Evolutionary conservation across 2,329 filamentous ascomycete genomes (phyloP).

Genomic region (Delphinella strobiligena): DNA sequence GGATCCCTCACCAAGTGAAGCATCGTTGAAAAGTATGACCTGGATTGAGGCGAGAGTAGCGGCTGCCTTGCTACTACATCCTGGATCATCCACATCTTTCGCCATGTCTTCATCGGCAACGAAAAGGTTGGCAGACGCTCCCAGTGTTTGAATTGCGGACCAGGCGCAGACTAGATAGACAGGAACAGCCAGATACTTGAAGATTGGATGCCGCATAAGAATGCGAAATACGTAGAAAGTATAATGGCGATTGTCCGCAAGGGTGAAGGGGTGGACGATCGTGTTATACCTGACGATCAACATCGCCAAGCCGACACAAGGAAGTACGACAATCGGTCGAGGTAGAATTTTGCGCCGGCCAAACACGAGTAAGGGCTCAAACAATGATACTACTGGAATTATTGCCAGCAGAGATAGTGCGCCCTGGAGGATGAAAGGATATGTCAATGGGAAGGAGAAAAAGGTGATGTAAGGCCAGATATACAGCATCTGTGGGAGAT

Average conservation of each 20-base stretch:
- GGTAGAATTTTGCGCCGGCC: conserved; percentile 23
- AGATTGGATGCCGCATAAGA: conserved; percentile 44
- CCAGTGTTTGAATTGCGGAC: conserved; percentile 53
- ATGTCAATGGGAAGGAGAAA: conserved; percentile 71
- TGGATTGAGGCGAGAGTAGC: neutral
- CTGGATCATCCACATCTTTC: conserved; percentile 2
- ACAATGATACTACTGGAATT: conserved; percentile 13
- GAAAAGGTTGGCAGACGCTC: conserved; percentile 23
- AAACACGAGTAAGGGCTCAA: conserved; percentile 24
- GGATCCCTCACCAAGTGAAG: conserved; percentile 9
- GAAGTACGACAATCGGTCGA: conserved; percentile 22
- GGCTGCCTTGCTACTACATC: conserved; percentile 2
- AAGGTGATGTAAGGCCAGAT: conserved; percentile 84
- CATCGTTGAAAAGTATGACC: conserved; percentile 8
- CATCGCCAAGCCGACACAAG: conserved; percentile 30
- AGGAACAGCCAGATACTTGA: conserved; percentile 56
- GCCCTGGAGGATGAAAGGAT: conserved; percentile 39
- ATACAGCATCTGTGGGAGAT: conserved; percentile 87
- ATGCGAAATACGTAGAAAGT: conserved; percentile 92
- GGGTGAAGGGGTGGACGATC: conserved; percentile 85
- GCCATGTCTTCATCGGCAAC: conserved; percentile 8
- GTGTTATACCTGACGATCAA: conserved; percentile 67
- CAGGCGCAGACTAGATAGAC: conserved; percentile 62
- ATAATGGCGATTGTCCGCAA: conserved; percentile 94
- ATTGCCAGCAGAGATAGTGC: conserved; percentile 14